Percentiles rank a stretch among this genome's conserved stretches.
Conservation (phyloP, 2,329 filamentous ascomycete species). For the Botrytis fabae region DNA sequence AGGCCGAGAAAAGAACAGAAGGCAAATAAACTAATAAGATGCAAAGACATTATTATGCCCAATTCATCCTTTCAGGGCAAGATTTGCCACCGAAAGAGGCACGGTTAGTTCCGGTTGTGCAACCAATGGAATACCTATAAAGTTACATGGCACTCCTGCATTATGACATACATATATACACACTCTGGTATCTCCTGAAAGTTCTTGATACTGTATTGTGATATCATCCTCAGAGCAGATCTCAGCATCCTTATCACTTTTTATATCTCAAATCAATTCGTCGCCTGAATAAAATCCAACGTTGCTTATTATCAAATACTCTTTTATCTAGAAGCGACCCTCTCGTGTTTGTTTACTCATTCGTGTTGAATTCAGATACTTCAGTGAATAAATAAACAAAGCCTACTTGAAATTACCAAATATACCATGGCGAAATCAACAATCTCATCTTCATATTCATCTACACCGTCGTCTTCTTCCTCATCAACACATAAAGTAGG, state of each 20-base stretch:
- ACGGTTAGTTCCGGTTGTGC: background rate
- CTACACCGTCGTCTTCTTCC: background rate
- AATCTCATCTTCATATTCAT: background rate
- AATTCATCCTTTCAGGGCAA: background rate
- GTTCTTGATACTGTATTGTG: background rate
- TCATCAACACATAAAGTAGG: background rate
- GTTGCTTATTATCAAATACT: background rate
- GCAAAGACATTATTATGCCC: background rate
- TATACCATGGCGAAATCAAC: conserved; percentile 2
- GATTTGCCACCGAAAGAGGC: background rate
- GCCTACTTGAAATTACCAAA: background rate
- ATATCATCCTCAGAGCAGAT: background rate
- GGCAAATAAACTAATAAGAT: background rate
- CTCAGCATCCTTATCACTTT: background rate
- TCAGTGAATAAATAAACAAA: background rate
- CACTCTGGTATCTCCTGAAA: background rate
- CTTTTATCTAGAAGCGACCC: background rate
- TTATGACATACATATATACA: background rate
- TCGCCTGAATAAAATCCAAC: background rate
- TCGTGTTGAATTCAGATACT: background rate
- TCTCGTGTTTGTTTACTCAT: background rate
- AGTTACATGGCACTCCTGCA: background rate
- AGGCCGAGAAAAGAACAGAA: background rate
- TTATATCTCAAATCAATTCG: background rate
- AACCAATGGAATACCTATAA: background rate